These are phyloP conservation scores for Phytophthora sp. DNA, from an alignment of 352 stramenopile species.

Conservation along the genomic window DNA sequence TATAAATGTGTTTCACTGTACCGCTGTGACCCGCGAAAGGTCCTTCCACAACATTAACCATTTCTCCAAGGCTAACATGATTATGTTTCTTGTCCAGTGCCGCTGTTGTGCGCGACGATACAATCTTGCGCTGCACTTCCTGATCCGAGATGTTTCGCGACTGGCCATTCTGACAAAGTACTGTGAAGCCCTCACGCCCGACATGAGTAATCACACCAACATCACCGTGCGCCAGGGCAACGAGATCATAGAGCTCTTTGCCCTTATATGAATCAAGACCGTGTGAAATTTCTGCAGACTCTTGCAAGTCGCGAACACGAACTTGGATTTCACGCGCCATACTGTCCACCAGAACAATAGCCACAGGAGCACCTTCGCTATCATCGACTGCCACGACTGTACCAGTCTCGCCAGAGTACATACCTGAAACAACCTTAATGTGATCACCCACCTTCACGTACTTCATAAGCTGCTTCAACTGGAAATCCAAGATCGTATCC, in stretches of 20 bases:
- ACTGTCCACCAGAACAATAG: constrained; percentile 90
- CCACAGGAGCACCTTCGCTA: constrained; percentile 78
- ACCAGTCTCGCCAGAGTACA: constrained; percentile 90
- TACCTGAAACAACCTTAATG: constrained; percentile 91
- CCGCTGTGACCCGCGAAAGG: constrained; percentile 82
- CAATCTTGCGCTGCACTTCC: constrained; percentile 90
- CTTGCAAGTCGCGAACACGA: constrained; percentile 88
- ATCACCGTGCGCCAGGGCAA: constrained; percentile 86
- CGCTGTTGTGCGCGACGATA: constrained; percentile 80
- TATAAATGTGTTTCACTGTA: constrained; percentile 93
- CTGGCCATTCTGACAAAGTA: constrained; percentile 88
- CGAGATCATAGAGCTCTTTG: constrained; percentile 91
- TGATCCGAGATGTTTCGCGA: constrained; percentile 86
- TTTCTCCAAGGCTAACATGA: constrained; percentile 88
- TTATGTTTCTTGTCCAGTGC: constrained; percentile 91
- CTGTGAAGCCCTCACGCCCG: constrained; percentile 85
- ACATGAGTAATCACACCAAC: constrained; percentile 93
- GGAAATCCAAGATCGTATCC: constrained; percentile 90
- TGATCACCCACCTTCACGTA: constrained; percentile 93
- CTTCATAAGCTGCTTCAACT: constrained; percentile 91
- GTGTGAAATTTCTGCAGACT: constrained; percentile 90
- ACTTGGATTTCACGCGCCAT: constrained; percentile 93
- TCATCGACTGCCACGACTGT: constrained; percentile 91
- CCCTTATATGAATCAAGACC: constrained; percentile 90
- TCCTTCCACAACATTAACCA: constrained; percentile 90